These are phyloP conservation scores for Hypoxylon sp. DNA, from an alignment of 2,329 filamentous ascomycete genomes.

Conservation along the genomic window DNA sequence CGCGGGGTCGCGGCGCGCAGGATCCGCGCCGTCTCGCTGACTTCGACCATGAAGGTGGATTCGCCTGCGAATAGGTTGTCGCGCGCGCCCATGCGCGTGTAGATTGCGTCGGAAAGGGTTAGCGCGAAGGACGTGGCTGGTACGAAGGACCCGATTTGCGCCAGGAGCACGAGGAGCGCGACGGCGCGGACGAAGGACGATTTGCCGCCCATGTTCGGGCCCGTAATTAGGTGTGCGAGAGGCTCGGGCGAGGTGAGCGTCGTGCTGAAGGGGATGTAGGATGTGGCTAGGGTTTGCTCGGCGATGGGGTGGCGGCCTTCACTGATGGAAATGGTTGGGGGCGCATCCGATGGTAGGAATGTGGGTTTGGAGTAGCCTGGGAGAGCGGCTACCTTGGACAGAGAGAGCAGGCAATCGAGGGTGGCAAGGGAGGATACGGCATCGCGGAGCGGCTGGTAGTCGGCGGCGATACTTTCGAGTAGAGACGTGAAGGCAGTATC, in stretches of 20 bases:
- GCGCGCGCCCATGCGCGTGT: slow-evolving; percentile 94
- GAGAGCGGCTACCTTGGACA: slow-evolving; percentile 85
- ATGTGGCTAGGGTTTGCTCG: slow-evolving; percentile 86
- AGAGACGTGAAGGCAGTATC: slow-evolving; percentile 84
- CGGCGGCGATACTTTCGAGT: slow-evolving; percentile 79
- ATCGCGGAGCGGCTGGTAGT: slow-evolving; percentile 92
- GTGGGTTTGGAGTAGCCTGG: slow-evolving; percentile 89
- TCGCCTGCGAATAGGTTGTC: slow-evolving; percentile 97
- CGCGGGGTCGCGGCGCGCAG: slow-evolving; percentile 88
- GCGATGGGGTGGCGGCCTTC: slow-evolving; percentile 95
- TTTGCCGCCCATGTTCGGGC: slow-evolving; percentile 99
- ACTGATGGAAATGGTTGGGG: slow-evolving; percentile 77
- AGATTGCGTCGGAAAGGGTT: slow-evolving; percentile 90
- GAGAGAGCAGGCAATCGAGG: slow-evolving; percentile 89
- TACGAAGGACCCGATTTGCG: slow-evolving; percentile 94
- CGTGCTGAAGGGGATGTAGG: slow-evolving; percentile 93
- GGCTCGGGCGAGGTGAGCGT: slow-evolving; percentile 75
- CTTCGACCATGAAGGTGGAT: slow-evolving; percentile 97
- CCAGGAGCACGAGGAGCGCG: slow-evolving; percentile 92
- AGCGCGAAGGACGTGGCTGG: slow-evolving; percentile 81
- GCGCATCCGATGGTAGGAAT: slow-evolving; percentile 72
- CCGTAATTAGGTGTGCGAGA: slow-evolving; percentile 89
- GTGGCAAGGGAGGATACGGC: slow-evolving; percentile 87
- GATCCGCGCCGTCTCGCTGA: slow-evolving; percentile 92
- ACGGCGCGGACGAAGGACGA: slow-evolving; percentile 96